Evolutionary conservation across 306 rosid genomes (phyloP), one percentile per base, ranked within the genome.

Genomic region (Psophocarpus tetragonolobus): DNA sequence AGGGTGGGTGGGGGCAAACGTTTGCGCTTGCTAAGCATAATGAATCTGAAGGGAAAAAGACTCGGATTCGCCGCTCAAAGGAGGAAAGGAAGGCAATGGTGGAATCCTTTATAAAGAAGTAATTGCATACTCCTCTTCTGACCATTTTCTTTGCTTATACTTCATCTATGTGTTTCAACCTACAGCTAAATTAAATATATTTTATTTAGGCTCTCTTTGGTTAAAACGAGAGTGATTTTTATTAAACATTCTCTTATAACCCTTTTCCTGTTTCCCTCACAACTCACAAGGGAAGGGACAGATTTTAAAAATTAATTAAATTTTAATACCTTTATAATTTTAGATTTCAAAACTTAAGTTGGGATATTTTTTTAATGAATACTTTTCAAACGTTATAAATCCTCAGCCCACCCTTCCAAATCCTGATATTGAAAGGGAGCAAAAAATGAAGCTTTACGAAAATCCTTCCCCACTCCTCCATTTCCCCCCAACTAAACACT

Each of bases 21-120:
- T 91, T 92, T 86, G 99, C 96, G 84, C 93, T 96, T 21, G 98
- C 99, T 27, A 91, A 85, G 81, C 79, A 81, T 56, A 96, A 92
- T 78, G 98, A 90, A 45, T 86, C 94, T 41, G 94, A 92, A 51
- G 90, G 92, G 35, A 91, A 85, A 87, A 96, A 87, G 80, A 47
- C 96, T 20, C 88, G 98, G 21, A 90, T 91, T 83, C 94, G 98
- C 65, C 96, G 88, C 33, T 91, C 98, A 26, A 96, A 96, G 86
- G 87, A 92, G 80, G 94, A 96, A 84, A 80, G 98, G 80, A 96
- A 96, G 88, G 88, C 91, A 54, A 87, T 92, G 99, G 96, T 91
- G 51, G 93, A 91, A 68, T 78, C 93, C 74, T 96, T 96, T 78
- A 92, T 96, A 76, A 86, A 87, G 74, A 95, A 83, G 99, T 92